phyloP scores from a whole-genome alignment of 2,329 filamentous ascomycete species.

The Leptographium lundbergii region DNA sequence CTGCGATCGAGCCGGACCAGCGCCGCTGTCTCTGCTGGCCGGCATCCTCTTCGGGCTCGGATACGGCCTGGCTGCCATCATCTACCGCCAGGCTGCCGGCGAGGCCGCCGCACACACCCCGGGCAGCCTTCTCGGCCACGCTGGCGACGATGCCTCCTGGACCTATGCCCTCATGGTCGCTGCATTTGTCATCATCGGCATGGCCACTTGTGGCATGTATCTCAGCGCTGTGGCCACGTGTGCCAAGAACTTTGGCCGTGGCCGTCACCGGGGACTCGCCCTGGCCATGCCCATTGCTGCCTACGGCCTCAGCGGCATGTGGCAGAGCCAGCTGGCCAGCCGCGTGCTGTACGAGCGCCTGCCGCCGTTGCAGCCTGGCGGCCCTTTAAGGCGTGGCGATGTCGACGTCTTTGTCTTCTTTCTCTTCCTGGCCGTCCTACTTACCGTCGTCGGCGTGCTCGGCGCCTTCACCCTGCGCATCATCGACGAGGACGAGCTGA shows the following conservation, averaged over 20 bases:
- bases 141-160: conserved; percentile 38
- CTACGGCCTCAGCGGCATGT: conserved; percentile 90
- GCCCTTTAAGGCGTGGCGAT: conserved; percentile 34
- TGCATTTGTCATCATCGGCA: conserved; percentile 71
- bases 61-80: conserved; percentile 70
- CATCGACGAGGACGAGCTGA: conserved; percentile 74
- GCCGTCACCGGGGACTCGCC: conserved; percentile 76
- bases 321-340: conserved; percentile 81
- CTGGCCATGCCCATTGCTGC: conserved; percentile 83
- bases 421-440: conserved; percentile 63
- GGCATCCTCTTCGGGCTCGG: conserved; percentile 64
- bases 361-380: conserved; percentile 30
- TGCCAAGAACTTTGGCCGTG: conserved; percentile 93
- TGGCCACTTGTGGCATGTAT: conserved; percentile 81
- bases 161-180: conserved; percentile 75
- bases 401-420: conserved; percentile 78
- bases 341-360: conserved; percentile 59
- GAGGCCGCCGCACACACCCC: conserved; percentile 16
- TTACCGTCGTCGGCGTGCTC: conserved; percentile 57
- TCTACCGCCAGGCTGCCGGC: conserved; percentile 46
- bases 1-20: conserved; percentile 79
- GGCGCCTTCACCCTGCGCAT: conserved; percentile 65
- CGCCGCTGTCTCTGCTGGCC: conserved; percentile 60
- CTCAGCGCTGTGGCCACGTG: conserved; percentile 84
- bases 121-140: conserved; percentile 19